A percentile compares a stretch with the other conserved stretches of the same genome.
phyloP scores from a whole-genome alignment of 257 asterid species.

The Rhazya stricta region DNA sequence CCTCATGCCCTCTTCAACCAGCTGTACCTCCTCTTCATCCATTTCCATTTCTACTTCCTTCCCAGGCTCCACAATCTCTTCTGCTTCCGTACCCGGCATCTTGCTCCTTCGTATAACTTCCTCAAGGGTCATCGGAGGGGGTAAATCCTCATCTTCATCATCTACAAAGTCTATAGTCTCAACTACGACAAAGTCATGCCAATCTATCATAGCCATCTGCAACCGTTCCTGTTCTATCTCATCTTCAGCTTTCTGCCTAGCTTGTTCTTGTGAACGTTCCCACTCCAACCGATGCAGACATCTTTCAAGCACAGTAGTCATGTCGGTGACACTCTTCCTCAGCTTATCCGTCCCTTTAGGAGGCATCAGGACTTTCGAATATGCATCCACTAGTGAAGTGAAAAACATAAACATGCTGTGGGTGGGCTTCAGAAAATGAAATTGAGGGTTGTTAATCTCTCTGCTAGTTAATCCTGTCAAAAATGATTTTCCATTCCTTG shows the following conservation, averaged over 20 bases:
- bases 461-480: constrained; percentile 86
- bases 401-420: constrained; percentile 97
- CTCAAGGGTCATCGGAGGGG: constrained; percentile 92
- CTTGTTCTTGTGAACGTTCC: constrained; percentile 94
- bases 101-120: constrained; percentile 97
- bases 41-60: constrained; percentile 96
- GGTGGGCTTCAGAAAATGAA: constrained; percentile 85
- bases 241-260: constrained; percentile 91
- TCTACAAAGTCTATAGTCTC: constrained; percentile 91
- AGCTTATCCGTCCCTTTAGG: constrained; percentile 75
- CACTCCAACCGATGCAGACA: constrained; percentile 87
- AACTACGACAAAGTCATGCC: constrained; percentile 97
- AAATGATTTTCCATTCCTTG: constrained; percentile 84
- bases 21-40: constrained; percentile 97
- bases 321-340: constrained; percentile 57
- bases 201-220: constrained; percentile 94
- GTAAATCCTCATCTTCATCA: constrained; percentile 91
- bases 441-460: constrained; percentile 80
- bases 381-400: constrained; percentile 91
- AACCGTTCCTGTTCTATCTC: constrained; percentile 82
- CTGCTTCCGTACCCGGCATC: constrained; percentile 63
- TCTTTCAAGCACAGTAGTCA: constrained; percentile 87
- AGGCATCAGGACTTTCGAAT: constrained; percentile 93
- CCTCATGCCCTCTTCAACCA: constrained; percentile 91
- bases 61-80: constrained; percentile 72